Evolutionary conservation across 768 basidiomycete species (phyloP).

Genomic region (Calocera cornea): DNA sequence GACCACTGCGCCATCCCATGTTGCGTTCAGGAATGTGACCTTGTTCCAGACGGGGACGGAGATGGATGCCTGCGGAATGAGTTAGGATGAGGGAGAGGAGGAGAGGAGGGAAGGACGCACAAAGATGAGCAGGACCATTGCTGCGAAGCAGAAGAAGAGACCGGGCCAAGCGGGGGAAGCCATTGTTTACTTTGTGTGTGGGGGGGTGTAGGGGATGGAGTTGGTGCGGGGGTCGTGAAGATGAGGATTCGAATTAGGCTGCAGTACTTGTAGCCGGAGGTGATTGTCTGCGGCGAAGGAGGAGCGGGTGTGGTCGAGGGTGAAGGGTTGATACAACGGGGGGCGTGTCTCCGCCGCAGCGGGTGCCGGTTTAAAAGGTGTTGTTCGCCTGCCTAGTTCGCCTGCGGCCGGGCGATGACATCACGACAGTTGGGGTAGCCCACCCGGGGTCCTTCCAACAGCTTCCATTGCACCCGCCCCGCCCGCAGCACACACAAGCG

Average conservation of each 20-base stretch:
- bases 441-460: not conserved
- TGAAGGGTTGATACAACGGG: no score
- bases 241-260: not conserved
- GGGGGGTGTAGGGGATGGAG: not conserved
- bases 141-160: constrained; percentile 56
- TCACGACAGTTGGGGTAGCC: not conserved
- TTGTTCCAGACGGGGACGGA: constrained; percentile 60
- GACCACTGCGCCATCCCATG: constrained; percentile 25
- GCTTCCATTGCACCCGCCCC: not conserved
- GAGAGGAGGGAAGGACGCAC: constrained; percentile 31
- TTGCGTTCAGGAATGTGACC: constrained; percentile 53
- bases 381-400: not conserved
- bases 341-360: not conserved
- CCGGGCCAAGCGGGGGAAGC: constrained; percentile 52
- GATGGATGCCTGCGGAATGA: constrained; percentile 42
- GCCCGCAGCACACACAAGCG: not conserved
- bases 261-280: no score
- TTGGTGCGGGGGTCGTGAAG: not conserved
- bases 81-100: not conserved
- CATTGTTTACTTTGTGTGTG: constrained; percentile 12
- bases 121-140: constrained; percentile 53
- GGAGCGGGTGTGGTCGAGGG: no score
- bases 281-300: no score
- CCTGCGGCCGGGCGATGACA: not conserved
- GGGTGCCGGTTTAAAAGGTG: not conserved